phyloP scores from a whole-genome alignment of 1,284 basidiomycete species.

The Violaceomyces palustris region DNA sequence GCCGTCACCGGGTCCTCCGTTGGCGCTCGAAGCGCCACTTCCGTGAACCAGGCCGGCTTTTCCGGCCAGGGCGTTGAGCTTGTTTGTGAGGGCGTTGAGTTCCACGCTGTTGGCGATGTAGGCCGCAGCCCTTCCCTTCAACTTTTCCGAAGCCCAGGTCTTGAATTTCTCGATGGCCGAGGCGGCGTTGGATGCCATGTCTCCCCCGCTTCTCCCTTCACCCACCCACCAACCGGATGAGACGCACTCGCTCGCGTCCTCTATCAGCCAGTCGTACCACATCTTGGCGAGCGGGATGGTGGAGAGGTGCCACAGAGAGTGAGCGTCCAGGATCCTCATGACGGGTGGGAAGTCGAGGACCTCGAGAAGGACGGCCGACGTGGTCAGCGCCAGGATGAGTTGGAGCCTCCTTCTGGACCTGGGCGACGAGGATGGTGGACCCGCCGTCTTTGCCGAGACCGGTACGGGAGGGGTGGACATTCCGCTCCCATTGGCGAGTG shows the following conservation, averaged over 20 bases:
- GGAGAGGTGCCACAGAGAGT: conserved; percentile 86
- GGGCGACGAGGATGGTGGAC: conserved; percentile 30
- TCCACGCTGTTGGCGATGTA: conserved; percentile 31
- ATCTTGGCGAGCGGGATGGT: conserved; percentile 72
- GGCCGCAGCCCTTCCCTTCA: conserved; percentile 19
- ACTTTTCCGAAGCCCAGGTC: conserved; percentile 20
- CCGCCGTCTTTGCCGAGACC: conserved; percentile 25
- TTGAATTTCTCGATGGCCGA: not conserved
- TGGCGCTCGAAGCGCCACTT: not conserved
- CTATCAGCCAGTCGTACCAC: conserved; percentile 63
- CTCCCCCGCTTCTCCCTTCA: conserved; percentile 6
- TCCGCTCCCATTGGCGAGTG: conserved; percentile 13
- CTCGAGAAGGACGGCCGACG: conserved; percentile 73
- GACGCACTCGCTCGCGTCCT: conserved; percentile 46
- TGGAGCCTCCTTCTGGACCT: conserved; percentile 54
- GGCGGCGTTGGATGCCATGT: conserved; percentile 1
- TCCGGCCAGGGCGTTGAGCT: conserved; percentile 33
- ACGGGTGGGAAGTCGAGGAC: conserved; percentile 84
- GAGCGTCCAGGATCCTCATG: conserved; percentile 75
- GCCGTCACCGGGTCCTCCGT: not conserved
- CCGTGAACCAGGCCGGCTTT: conserved; percentile 16
- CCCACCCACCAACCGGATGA: conserved; percentile 35
- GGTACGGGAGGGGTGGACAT: conserved; percentile 31
- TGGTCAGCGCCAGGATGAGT: conserved; percentile 63
- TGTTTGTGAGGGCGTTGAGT: conserved; percentile 30